Conservation (phyloP, 768 basidiomycete species). For the Tylopilus subfusipes region DNA sequence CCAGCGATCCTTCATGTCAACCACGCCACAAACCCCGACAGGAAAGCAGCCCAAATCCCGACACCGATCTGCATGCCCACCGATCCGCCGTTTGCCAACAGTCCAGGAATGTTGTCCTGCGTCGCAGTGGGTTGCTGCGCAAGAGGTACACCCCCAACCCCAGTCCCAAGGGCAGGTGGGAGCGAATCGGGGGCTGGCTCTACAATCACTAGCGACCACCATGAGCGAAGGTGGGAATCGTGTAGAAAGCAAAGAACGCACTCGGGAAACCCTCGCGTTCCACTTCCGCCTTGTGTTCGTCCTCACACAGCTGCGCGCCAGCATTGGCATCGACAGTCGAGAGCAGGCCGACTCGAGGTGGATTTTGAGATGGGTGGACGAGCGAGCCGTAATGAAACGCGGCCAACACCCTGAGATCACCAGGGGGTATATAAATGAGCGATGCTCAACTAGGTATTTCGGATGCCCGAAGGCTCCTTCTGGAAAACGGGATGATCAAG, state of each 20-base stretch:
- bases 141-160: slow-evolving; percentile 30
- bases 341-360: slow-evolving; percentile 65
- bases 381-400: slow-evolving; percentile 74
- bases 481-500: background rate
- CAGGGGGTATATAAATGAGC: background rate
- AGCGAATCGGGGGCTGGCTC: slow-evolving; percentile 40
- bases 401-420: slow-evolving; percentile 49
- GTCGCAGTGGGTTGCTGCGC: slow-evolving; percentile 19
- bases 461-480: slow-evolving; percentile 16
- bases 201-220: slow-evolving; percentile 33
- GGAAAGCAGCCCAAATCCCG: slow-evolving; percentile 17
- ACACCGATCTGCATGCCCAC: slow-evolving; percentile 5
- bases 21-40: slow-evolving; percentile 19
- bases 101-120: slow-evolving; percentile 1
- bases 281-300: slow-evolving; percentile 34
- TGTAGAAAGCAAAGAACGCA: slow-evolving; percentile 3
- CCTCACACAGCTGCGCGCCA: slow-evolving; percentile 34
- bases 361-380: slow-evolving; percentile 61
- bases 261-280: slow-evolving; percentile 29
- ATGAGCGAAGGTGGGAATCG: background rate
- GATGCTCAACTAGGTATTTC: background rate
- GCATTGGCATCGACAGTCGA: slow-evolving; percentile 67
- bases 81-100: slow-evolving; percentile 17
- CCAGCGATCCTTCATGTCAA: slow-evolving; percentile 12
- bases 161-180: slow-evolving; percentile 19